Percentiles rank a stretch among this genome's conserved stretches.
Evolutionary conservation across 257 asterid species (phyloP).

Genomic region (Linderniella brevidens): DNA sequence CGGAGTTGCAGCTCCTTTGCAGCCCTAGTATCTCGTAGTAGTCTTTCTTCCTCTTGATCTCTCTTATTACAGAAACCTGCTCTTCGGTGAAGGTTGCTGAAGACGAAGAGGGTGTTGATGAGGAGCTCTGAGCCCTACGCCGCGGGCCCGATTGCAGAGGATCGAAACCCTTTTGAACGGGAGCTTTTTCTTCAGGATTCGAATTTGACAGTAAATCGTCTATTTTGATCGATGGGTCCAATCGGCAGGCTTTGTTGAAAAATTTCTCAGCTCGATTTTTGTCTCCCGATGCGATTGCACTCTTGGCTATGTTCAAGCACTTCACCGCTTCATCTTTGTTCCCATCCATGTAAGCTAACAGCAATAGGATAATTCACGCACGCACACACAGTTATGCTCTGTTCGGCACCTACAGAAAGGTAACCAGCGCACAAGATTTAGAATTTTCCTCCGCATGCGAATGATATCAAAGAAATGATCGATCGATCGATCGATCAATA

Average conservation of each 20-base stretch:
- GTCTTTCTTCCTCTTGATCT: slow-evolving; percentile 68
- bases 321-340: slow-evolving; percentile 90
- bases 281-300: slow-evolving; percentile 61
- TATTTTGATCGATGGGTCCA: slow-evolving; percentile 52
- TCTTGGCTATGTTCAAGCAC: slow-evolving; percentile 64
- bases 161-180: slow-evolving; percentile 16
- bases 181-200: slow-evolving; percentile 24
- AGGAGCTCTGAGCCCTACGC: slow-evolving; percentile 48
- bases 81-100: slow-evolving; percentile 49
- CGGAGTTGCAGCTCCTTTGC: slow-evolving; percentile 50
- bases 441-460: no score
- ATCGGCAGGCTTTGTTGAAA: slow-evolving; percentile 63
- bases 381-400: no score
- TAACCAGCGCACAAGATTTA: no score
- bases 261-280: slow-evolving; percentile 53
- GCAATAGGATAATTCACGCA: no score
- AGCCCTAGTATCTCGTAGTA: slow-evolving; percentile 79
- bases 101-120: slow-evolving; percentile 22
- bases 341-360: no score
- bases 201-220: slow-evolving; percentile 37
- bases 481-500: no score
- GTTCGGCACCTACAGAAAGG: no score
- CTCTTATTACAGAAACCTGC: slow-evolving; percentile 45
- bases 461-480: no score
- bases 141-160: slow-evolving; percentile 36